Percentiles rank a stretch among this genome's conserved stretches.
phyloP scores from a whole-genome alignment of 208 protist species.

The Leishmania arabica region DNA sequence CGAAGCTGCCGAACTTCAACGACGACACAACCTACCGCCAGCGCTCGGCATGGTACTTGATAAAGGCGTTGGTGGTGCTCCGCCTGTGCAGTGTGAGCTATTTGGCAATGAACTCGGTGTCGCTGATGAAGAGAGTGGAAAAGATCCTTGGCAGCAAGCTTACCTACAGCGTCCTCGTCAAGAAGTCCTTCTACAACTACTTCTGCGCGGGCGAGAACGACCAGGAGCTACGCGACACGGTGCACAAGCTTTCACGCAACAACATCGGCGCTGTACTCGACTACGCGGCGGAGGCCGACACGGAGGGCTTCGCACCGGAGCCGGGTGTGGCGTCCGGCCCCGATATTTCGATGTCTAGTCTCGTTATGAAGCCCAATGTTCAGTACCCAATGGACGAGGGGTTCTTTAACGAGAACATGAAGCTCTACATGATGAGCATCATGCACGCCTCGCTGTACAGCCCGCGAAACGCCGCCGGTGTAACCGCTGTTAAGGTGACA shows the following conservation, averaged over 20 bases:
- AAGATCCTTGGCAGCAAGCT: constrained; percentile 71
- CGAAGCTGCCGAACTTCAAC: constrained; percentile 53
- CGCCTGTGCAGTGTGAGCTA: constrained; percentile 67
- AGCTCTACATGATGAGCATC: constrained; percentile 92
- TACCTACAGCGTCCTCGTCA: constrained; percentile 81
- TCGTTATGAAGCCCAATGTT: constrained; percentile 70
- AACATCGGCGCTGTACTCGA: constrained; percentile 94
- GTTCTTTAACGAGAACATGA: constrained; percentile 91
- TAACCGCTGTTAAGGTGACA: constrained; percentile 92
- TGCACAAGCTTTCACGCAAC: constrained; percentile 63
- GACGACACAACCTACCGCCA: constrained; percentile 66
- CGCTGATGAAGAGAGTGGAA: constrained; percentile 69
- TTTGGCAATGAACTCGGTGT: constrained; percentile 78
- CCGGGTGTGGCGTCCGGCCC: constrained; percentile 55
- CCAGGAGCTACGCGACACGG: constrained; percentile 76
- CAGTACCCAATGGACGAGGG: constrained; percentile 65
- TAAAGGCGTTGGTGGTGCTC: constrained; percentile 77
- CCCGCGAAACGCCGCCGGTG: constrained; percentile 55
- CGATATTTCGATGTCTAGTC: constrained; percentile 67
- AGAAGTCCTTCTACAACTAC: constrained; percentile 92
- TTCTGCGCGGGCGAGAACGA: constrained; percentile 95
- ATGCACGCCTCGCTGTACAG: constrained; percentile 82
- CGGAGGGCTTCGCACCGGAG: constrained; percentile 62
- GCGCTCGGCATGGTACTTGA: constrained; percentile 68
- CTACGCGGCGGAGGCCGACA: constrained; percentile 94